Evolutionary conservation across 2,329 filamentous ascomycete genomes (phyloP).

Genomic region (Rutstroemia sp.): DNA sequence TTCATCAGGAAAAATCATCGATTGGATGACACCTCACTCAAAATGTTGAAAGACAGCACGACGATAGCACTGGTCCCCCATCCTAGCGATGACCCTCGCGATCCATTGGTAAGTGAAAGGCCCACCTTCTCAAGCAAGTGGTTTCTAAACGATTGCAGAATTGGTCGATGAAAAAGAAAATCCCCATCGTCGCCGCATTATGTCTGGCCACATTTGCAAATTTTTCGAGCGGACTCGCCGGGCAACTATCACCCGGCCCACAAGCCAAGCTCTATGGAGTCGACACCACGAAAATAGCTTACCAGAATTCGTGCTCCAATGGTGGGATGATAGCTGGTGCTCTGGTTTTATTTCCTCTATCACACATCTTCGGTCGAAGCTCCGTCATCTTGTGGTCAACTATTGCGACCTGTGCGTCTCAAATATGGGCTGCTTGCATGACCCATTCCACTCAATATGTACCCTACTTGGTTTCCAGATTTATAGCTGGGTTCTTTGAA

Average conservation of each 20-base stretch:
- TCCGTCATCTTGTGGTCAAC: conserved; percentile 35
- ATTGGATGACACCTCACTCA: too few relatives aligned
- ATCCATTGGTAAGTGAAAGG: conserved; percentile 31
- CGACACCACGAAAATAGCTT: conserved; percentile 12
- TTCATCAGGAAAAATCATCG: too few relatives aligned
- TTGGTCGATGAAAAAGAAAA: conserved; percentile 16
- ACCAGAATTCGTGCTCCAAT: conserved; percentile 30
- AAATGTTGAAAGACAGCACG: conserved; percentile 20
- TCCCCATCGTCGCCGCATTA: conserved; percentile 9
- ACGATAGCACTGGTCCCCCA: conserved; percentile 30
- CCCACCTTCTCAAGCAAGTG: background rate
- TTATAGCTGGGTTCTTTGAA: conserved; percentile 35
- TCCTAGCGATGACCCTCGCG: conserved; percentile 40
- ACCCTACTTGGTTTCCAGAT: conserved; percentile 26
- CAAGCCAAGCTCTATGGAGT: conserved; percentile 13
- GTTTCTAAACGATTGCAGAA: conserved; percentile 26
- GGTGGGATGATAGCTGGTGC: conserved; percentile 33
- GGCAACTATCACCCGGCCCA: conserved; percentile 8
- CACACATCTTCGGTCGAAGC: conserved; percentile 31
- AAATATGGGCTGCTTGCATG: conserved; percentile 29
- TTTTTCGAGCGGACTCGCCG: conserved; percentile 9
- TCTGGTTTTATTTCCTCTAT: conserved; percentile 33
- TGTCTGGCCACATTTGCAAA: conserved; percentile 14
- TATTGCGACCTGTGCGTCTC: conserved; percentile 23
- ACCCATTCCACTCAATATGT: conserved; percentile 29